phyloP scores from a whole-genome alignment of 2,329 filamentous ascomycete species.

The Esteya vermicola region DNA sequence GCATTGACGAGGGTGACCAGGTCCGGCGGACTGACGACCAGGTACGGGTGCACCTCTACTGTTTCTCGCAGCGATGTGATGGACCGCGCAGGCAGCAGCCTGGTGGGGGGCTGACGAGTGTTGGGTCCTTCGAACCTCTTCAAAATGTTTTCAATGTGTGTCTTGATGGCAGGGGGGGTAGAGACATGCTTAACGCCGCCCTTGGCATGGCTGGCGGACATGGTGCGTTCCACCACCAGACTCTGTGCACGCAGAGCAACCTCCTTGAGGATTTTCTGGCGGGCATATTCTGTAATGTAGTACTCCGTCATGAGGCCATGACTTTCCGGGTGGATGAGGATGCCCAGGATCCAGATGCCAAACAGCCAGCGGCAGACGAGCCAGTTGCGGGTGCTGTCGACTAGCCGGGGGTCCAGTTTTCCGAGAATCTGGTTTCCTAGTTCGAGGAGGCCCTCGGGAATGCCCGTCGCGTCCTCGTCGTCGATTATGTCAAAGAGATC shows the following conservation, averaged over 20 bases:
- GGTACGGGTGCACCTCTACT: slow-evolving; percentile 63
- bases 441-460: slow-evolving; percentile 73
- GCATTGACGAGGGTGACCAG: slow-evolving; percentile 68
- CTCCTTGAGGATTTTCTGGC: slow-evolving; percentile 67
- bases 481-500: slow-evolving; percentile 77
- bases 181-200: slow-evolving; percentile 33
- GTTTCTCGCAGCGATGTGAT: slow-evolving; percentile 62
- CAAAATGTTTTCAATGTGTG: slow-evolving; percentile 59
- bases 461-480: slow-evolving; percentile 68
- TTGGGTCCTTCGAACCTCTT: slow-evolving; percentile 44
- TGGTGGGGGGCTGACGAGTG: slow-evolving; percentile 33
- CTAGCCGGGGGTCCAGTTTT: slow-evolving; percentile 58
- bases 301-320: slow-evolving; percentile 71
- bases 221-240: slow-evolving; percentile 60
- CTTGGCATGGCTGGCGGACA: slow-evolving; percentile 3
- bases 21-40: slow-evolving; percentile 69
- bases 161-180: slow-evolving; percentile 47
- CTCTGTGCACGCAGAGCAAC: slow-evolving; percentile 70
- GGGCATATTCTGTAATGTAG: slow-evolving; percentile 80
- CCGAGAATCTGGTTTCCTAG: slow-evolving; percentile 72
- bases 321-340: slow-evolving; percentile 79
- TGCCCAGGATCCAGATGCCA: slow-evolving; percentile 68
- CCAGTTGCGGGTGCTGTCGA: slow-evolving; percentile 65
- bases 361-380: slow-evolving; percentile 89
- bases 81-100: slow-evolving; percentile 55